These are phyloP conservation scores for Babesia microti DNA, from an alignment of 169 alveolate species.

Conservation along the genomic window DNA sequence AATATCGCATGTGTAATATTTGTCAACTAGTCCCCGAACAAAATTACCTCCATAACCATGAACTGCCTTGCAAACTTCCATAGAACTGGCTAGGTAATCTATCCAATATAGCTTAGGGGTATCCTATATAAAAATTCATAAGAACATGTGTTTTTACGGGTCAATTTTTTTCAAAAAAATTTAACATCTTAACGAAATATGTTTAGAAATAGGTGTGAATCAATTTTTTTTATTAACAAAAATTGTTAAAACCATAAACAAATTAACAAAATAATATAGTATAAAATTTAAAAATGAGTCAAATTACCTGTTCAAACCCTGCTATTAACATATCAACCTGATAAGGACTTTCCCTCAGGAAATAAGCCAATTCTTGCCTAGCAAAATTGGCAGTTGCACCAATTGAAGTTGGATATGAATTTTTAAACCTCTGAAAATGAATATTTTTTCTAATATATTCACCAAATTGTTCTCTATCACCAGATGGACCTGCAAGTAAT, in stretches of 20 bases:
- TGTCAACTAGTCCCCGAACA: slow-evolving; percentile 75
- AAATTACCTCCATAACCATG: slow-evolving; percentile 84
- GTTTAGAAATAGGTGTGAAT: neutral
- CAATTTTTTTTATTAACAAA: too few relatives aligned
- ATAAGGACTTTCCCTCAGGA: slow-evolving; percentile 72
- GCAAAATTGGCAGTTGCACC: slow-evolving; percentile 71
- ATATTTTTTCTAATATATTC: slow-evolving; percentile 64
- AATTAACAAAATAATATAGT: neutral
- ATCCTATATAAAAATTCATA: slow-evolving; percentile 34
- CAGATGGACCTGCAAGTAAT: slow-evolving; percentile 68
- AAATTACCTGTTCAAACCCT: slow-evolving; percentile 62
- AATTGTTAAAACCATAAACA: slow-evolving; percentile 2
- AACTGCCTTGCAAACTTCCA: slow-evolving; percentile 71
- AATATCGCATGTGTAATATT: slow-evolving; percentile 67
- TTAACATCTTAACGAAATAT: neutral
- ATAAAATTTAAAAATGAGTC: neutral
- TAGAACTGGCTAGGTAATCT: slow-evolving; percentile 77
- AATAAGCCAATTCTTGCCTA: slow-evolving; percentile 70
- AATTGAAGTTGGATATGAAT: slow-evolving; percentile 58
- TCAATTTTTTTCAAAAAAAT: neutral
- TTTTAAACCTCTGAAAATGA: slow-evolving; percentile 63
- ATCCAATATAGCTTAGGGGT: slow-evolving; percentile 81
- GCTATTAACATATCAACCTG: slow-evolving; percentile 72
- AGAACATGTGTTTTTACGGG: neutral
- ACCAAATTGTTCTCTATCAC: slow-evolving; percentile 73